phyloP scores from a whole-genome alignment of 805 yeast genomes.

The Saccharomycopsis javanensis region DNA sequence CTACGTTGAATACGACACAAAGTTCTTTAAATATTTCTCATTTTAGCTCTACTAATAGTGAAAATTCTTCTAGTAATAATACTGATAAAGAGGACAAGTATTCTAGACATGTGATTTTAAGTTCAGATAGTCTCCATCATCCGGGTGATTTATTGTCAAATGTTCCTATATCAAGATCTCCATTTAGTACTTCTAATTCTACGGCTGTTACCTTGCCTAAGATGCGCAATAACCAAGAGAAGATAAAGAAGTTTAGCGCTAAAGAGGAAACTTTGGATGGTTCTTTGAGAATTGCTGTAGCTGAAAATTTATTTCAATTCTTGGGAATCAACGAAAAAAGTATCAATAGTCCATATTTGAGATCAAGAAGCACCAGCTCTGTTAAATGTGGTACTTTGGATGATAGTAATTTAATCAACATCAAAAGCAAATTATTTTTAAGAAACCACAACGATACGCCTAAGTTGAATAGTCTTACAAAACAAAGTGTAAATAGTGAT shows the following conservation, averaged over 20 bases:
- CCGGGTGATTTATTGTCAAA: constrained; percentile 83
- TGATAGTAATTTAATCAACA: not conserved
- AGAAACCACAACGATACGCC: not conserved
- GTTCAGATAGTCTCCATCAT: constrained; percentile 48
- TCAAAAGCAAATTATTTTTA: not conserved
- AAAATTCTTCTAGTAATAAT: not conserved
- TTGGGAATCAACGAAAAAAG: constrained; percentile 50
- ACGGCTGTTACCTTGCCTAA: constrained; percentile 7
- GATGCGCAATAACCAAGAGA: not conserved
- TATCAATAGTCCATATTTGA: constrained; percentile 21
- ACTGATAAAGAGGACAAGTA: constrained; percentile 4
- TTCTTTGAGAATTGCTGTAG: constrained; percentile 50
- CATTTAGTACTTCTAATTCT: not conserved
- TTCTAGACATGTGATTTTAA: constrained; percentile 43
- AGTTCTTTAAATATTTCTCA: not conserved
- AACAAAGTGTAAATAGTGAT: not conserved
- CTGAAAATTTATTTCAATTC: constrained; percentile 59
- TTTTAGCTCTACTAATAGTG: not conserved
- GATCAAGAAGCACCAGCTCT: constrained; percentile 19
- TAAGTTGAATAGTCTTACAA: not conserved
- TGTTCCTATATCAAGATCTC: constrained; percentile 52
- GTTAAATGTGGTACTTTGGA: constrained; percentile 3
- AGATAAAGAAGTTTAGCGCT: constrained; percentile 32
- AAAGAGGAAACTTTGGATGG: constrained; percentile 68
- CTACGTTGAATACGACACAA: not conserved